These are phyloP conservation scores for Withania somnifera DNA, from an alignment of 305 asterid genomes.

Conservation along the genomic window DNA sequence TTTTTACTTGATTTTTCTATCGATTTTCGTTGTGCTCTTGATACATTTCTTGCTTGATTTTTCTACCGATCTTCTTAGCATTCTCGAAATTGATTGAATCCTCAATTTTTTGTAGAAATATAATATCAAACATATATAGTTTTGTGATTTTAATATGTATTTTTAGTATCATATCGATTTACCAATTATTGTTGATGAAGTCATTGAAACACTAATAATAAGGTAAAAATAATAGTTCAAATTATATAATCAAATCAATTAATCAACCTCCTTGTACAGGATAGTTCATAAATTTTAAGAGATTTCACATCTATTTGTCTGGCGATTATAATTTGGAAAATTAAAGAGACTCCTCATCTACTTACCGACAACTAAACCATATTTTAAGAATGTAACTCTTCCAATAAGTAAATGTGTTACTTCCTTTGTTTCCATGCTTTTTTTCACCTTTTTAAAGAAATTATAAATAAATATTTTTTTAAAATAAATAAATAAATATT, in stretches of 20 bases:
- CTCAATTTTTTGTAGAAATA: too few species aligned
- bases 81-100: too few species aligned
- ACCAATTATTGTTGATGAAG: not conserved
- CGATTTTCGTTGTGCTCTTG: not conserved
- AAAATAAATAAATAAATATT: too few species aligned
- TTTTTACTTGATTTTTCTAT: not conserved
- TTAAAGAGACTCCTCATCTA: not conserved
- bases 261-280: not conserved
- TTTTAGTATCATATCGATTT: not conserved
- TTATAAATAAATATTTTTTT: too few species aligned
- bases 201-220: not conserved
- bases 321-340: not conserved
- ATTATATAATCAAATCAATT: not conserved
- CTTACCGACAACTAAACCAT: too few species aligned
- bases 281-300: too few species aligned
- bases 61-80: too few species aligned
- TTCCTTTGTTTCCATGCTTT: fast-evolving
- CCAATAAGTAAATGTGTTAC: not conserved
- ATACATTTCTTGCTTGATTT: too few species aligned
- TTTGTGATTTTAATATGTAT: not conserved
- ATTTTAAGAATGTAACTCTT: not conserved
- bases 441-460: not conserved
- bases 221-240: not conserved
- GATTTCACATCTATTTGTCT: not conserved
- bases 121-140: not conserved